Evolutionary conservation across 2,329 filamentous ascomycete genomes (phyloP), one percentile per base, ranked within the genome.

Genomic region (Xylaria arbuscula): DNA sequence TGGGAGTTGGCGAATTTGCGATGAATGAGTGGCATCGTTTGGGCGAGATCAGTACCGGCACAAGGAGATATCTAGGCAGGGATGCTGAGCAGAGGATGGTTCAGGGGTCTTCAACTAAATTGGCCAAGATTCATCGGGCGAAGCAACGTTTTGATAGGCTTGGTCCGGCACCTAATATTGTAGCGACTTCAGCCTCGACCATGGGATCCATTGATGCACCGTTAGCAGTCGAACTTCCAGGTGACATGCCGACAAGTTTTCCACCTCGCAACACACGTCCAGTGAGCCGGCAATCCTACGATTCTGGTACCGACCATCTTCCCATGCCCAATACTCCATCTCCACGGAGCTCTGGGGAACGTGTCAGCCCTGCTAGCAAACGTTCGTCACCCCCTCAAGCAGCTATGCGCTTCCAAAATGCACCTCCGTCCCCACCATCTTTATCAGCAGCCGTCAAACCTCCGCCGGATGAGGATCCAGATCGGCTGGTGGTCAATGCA

Each of bases 21-120:
- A 98, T 99, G 94, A 99, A 98, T 78, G 96, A 98, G 79, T 99
- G 96, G 96, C 89, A 93, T 75, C 89, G 94, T 3, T 83, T 98
- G n/a, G 91, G 93, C 32, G 95, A 98, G 61, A 98, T 99, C 81
- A 97, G 93, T 82, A 98, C 93, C 15, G 91, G 91, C 77, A 99
- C 96, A 0, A 88, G 93, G 73, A 89, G 91, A 71, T 99, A 98
- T 78, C 87, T 99, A 62, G 83, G 86, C 8, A 90, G 90, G 69
- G 85, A 87, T 11, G 89, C 89, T 0, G 91, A 97, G 66, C 92
- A 97, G 78, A 86, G 83, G 73, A 92, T 93, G 86, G 93, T 93
- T 7, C 84, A 92, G 62, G 88, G 91, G 64, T 90, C 94, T 0
- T 90, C 95, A 0, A 86, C 88, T 9, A 97, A 95, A 79, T 84